Base-by-base conservation (phyloP, 2,329 filamentous ascomycete genomes). In the Penicillium sp. region DNA sequence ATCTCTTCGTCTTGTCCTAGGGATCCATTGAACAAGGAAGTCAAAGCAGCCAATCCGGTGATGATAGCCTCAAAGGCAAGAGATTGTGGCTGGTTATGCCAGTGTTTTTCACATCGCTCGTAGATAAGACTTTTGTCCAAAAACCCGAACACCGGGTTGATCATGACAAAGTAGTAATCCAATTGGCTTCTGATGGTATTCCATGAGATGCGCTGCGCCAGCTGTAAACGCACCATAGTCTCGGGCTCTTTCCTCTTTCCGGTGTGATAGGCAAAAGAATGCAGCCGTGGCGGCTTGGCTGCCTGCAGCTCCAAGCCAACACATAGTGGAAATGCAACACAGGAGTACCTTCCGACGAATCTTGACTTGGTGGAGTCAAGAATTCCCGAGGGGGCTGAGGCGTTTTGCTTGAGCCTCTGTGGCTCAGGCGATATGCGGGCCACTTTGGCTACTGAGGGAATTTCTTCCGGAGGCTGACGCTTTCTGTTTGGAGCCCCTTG, bases 241-340 rank as follows among this genome's bases (percentile, higher is more conserved):
- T 61, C 58, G n/a, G 62, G 56, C 40, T 75, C 72, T 16, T 57
- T 54, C 22, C 73, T 60, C 18, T 66, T 60, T 1, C 71, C 70
- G 9, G 65, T 49, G 51, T 75, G 71, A 56, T 71, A 75, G 13
- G 63, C 73, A 57, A 71, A 75, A 1, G 71, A 72, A 51, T 75
- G 73, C 14, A 75, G 53, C 21, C 69, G 63, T 5, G 71, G 71
- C n/a, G 70, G 70, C 9, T 67, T 67, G 1, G 60, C 43, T 8
- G 71, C 63, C 43, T 69, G 66, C 36, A 75, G 47, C 38, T 67
- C 63, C 22, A 69, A 46, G 14, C 70, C 71, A 13, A 75, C 60
- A 45, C 56, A 65, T 27, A 65, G 62, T 1, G 72, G 68, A 39
- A 73, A 72, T 6, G 69, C 71, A 44, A 72, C 62, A 2, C 69